phyloP scores from a whole-genome alignment of 1,284 basidiomycete genomes.

The Sphaerobolus stellatus region DNA sequence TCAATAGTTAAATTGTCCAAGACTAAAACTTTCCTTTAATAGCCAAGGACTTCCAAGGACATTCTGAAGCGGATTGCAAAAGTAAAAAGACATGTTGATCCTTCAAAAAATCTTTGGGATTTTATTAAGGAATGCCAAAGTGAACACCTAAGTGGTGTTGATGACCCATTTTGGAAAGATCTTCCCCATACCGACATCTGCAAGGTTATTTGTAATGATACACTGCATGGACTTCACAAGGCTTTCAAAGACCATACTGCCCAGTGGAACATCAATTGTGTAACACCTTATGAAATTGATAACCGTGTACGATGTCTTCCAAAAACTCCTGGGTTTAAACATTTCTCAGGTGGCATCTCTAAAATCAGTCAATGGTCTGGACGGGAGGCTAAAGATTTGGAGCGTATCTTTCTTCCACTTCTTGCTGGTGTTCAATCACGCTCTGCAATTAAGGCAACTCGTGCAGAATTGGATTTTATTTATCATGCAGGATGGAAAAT shows the following conservation, averaged over 20 bases:
- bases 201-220: conserved; percentile 27
- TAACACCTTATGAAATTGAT: conserved; percentile 20
- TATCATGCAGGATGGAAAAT: conserved; percentile 10
- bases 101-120: too few relatives aligned
- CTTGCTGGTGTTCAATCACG: conserved; percentile 14
- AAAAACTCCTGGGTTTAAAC: conserved; percentile 14
- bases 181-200: conserved; percentile 28
- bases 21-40: too few relatives aligned
- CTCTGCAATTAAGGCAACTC: conserved; percentile 15
- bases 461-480: conserved; percentile 36
- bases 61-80: too few relatives aligned
- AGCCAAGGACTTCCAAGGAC: too few relatives aligned
- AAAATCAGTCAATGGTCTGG: conserved; percentile 30
- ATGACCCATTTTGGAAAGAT: conserved; percentile 33
- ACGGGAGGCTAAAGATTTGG: conserved; percentile 32
- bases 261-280: conserved; percentile 20
- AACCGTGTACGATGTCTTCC: conserved; percentile 17
- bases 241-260: conserved; percentile 31
- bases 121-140: not conserved
- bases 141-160: not conserved
- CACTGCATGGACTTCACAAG: conserved; percentile 33
- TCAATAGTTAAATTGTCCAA: too few relatives aligned
- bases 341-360: too few relatives aligned
- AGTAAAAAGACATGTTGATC: too few relatives aligned
- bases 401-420: conserved; percentile 30